phyloP scores from a whole-genome alignment of 768 basidiomycete species.

The Trametes villosa region DNA sequence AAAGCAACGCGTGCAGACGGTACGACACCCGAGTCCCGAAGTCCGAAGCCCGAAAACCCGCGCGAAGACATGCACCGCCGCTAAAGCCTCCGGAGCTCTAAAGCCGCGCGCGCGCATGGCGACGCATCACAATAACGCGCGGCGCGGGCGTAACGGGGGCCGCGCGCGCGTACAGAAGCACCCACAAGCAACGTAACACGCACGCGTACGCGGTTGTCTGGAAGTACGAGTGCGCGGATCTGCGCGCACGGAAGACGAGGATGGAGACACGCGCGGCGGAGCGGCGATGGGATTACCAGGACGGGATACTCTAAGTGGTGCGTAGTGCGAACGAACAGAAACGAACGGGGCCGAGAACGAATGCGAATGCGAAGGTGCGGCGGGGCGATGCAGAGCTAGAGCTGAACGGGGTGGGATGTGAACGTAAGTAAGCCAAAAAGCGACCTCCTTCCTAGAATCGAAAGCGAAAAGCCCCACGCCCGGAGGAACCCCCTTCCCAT shows the following conservation, averaged over 20 bases:
- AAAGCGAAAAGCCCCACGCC: neutral
- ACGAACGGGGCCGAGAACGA: neutral
- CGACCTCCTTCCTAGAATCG: neutral
- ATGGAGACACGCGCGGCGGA: neutral
- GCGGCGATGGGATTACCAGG: conserved; percentile 3
- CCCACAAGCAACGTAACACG: neutral
- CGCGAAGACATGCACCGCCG: too few species aligned
- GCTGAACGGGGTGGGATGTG: too few species aligned
- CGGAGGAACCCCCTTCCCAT: conserved; percentile 1
- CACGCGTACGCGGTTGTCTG: neutral
- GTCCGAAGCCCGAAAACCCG: too few species aligned
- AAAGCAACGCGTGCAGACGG: too few species aligned
- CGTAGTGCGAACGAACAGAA: conserved; percentile 1
- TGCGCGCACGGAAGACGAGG: neutral
- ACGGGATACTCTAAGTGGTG: conserved; percentile 7
- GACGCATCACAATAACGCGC: neutral
- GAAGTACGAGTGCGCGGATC: neutral
- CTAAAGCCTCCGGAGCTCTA: too few species aligned
- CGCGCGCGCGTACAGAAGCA: neutral
- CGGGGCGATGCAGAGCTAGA: neutral
- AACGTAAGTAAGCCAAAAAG: conserved; percentile 6
- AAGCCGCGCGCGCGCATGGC: too few species aligned
- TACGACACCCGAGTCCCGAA: too few species aligned
- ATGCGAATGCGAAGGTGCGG: neutral
- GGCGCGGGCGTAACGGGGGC: neutral